Base-by-base conservation (phyloP, 2,329 filamentous ascomycete genomes). In the Fusarium graminum region DNA sequence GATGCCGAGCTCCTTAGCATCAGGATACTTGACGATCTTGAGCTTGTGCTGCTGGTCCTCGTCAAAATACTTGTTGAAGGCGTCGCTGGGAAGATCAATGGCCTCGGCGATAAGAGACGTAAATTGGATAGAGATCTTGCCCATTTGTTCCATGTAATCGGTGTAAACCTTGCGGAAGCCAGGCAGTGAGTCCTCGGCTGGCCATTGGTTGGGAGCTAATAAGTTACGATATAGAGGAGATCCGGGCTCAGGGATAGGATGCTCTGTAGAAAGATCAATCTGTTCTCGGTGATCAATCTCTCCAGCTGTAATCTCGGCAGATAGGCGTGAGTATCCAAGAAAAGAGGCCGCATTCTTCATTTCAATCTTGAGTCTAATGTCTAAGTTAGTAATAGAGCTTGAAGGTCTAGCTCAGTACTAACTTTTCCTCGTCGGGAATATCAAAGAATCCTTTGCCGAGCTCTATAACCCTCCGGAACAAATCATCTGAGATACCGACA, bases 11-110 rank as follows among this genome's bases (percentile, higher is more conserved):
- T 88, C 84, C n/a, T 80, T 78, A 13, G 86, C 77, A 74, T 95
- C 92, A 0, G 93, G 93, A 74, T 95, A 96, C 80, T 92, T 92
- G 61, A 96, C 90, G 60, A 97, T 90, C 81, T 97, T 97, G 72
- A 96, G 84, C 81, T 96, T 96, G 81, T 96, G 92, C 80, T 95
- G 92, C 80, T 86, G 82, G 69, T 85, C 77, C 81, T 83, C 70
- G 75, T 94, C 92, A 78, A 94, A 94, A 82, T 94, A 96, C 71
- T 86, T 88, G 74, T 87, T 81, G 77, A 97, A 96, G 0, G 93
- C 92, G 49, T 84, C 79, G 0, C 83, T 64, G 0, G 90, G 87
- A 7, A 97, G 82, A 11, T 86, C 86, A 64, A 97, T 90, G n/a
- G 92, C 90, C 80, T 96, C 92, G 63, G 93, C 92, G 69, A 96